phyloP scores from a whole-genome alignment of 208 protist species.

The Leishmania arabica region DNA sequence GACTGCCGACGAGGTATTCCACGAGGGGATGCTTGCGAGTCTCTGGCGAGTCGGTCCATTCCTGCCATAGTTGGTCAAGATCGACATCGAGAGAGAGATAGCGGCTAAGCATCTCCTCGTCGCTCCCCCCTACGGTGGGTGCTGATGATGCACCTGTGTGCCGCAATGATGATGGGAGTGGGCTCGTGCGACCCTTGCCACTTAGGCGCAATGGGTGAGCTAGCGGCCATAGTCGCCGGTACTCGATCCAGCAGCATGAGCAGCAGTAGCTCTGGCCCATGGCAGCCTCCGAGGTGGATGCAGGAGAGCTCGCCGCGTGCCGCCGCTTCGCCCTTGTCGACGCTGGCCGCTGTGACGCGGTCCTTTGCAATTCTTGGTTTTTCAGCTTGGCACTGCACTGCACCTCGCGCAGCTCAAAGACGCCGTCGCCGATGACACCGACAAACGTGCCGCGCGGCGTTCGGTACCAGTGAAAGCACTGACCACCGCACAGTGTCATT shows the following conservation, averaged over 20 bases:
- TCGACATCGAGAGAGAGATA: conserved; percentile 80
- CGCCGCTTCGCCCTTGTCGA: no score
- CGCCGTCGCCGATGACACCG: conserved; percentile 42
- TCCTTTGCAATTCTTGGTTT: not conserved
- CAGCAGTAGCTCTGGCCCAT: not conserved
- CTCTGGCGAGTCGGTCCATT: conserved; percentile 58
- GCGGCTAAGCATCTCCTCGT: conserved; percentile 42
- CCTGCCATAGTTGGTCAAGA: conserved; percentile 46
- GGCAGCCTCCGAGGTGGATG: conserved; percentile 3
- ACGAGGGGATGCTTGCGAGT: conserved; percentile 62
- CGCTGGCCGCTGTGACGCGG: not conserved
- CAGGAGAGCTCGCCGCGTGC: not conserved
- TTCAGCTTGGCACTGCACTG: not conserved
- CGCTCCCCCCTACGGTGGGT: conserved; percentile 1
- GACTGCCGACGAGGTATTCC: conserved; percentile 28
- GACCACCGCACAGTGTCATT: conserved; percentile 67
- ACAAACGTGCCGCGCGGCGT: conserved; percentile 53
- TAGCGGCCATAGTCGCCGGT: conserved; percentile 13
- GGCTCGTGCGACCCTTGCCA: not conserved
- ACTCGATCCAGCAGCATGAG: conserved; percentile 20
- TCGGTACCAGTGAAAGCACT: conserved; percentile 78
- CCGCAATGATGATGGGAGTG: not conserved
- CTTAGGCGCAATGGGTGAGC: not conserved
- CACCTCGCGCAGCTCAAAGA: conserved; percentile 55
- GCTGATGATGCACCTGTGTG: not conserved